A percentile compares a stretch with the other conserved stretches of the same genome.
phyloP scores from a whole-genome alignment of 352 stramenopile species.

The Aphanomyces euteiches region DNA sequence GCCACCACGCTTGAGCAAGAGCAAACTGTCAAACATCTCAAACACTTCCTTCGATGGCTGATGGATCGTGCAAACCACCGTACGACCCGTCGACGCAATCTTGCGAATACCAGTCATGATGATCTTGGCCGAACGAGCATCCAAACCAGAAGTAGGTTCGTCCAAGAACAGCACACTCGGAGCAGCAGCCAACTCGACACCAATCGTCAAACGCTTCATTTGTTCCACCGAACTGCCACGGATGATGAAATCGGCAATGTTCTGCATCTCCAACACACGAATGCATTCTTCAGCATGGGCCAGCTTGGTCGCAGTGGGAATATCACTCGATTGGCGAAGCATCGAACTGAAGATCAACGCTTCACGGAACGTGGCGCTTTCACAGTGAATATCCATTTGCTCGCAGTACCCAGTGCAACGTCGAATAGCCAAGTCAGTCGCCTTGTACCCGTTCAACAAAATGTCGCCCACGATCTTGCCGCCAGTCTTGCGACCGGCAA shows the following conservation, averaged over 20 bases:
- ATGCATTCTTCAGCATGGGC: slow-evolving; percentile 52
- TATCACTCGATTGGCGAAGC: slow-evolving; percentile 49
- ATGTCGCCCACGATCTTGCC: slow-evolving; percentile 74
- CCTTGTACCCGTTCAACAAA: slow-evolving; percentile 69
- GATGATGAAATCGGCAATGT: slow-evolving; percentile 57
- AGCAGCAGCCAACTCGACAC: no score
- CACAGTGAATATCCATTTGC: slow-evolving; percentile 89
- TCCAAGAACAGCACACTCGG: no score
- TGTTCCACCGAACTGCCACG: slow-evolving; percentile 30
- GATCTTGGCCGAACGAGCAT: no score
- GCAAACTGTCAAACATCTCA: no score
- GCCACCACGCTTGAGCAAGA: no score
- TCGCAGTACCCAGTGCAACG: slow-evolving; percentile 58
- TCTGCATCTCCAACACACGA: slow-evolving; percentile 44
- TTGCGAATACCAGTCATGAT: no score
- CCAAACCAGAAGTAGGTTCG: no score
- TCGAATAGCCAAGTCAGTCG: slow-evolving; percentile 51
- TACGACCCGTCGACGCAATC: no score
- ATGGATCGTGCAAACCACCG: no score
- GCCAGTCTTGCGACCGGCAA: slow-evolving; percentile 87
- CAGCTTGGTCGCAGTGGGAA: slow-evolving; percentile 40
- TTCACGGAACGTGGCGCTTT: slow-evolving; percentile 86
- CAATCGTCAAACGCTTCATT: no score
- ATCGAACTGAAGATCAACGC: slow-evolving; percentile 87
- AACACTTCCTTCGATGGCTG: no score